Percentiles rank a stretch among this genome's conserved stretches.
Evolutionary conservation across 2,329 filamentous ascomycete species (phyloP).

Genomic region (Talaromyces funiculosus): DNA sequence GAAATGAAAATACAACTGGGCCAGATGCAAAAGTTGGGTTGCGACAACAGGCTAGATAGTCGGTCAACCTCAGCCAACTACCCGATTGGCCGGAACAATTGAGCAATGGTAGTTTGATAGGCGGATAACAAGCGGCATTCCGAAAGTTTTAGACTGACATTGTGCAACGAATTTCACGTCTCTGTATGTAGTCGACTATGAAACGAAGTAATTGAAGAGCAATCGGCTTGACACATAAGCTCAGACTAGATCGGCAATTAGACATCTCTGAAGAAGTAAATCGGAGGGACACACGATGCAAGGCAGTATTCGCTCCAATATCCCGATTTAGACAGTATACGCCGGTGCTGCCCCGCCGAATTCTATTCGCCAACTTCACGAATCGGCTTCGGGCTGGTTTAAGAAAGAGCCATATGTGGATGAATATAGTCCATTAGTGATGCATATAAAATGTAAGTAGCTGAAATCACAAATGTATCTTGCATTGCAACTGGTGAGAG

Average conservation of each 20-base stretch:
- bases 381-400: background rate
- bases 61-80: slow-evolving; percentile 9
- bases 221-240: background rate
- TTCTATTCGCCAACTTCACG: background rate
- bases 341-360: background rate
- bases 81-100: slow-evolving; percentile 4
- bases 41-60: slow-evolving; percentile 4
- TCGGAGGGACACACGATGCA: background rate
- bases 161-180: slow-evolving; percentile 3
- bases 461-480: background rate
- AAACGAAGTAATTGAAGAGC: background rate
- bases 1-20: slow-evolving; percentile 4
- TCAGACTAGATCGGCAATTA: background rate
- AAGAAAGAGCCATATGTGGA: background rate
- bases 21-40: background rate
- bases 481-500: background rate
- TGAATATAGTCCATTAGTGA: background rate
- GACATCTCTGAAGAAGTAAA: slow-evolving; percentile 3
- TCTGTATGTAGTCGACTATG: background rate
- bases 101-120: background rate
- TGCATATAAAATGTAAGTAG: background rate
- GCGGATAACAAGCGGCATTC: background rate
- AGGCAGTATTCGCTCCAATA: background rate
- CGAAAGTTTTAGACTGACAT: background rate
- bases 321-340: background rate